Evolutionary conservation across 805 yeast species (phyloP), one percentile per base, ranked within the genome.

Genomic region (Starmerella khaoyaiensis): DNA sequence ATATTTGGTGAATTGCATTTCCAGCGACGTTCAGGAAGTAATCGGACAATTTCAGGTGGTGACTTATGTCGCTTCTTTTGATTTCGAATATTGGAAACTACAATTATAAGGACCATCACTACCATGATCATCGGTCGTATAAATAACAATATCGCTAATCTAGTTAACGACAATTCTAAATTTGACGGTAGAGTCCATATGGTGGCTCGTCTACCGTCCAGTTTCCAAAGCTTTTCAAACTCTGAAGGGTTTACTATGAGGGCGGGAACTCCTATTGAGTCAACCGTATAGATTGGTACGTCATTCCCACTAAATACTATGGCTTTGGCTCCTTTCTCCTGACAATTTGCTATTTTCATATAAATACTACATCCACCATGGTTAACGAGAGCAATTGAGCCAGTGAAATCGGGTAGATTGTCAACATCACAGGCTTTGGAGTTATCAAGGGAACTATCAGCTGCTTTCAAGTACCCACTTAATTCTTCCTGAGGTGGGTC

Each of bases 311-410:
- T 78, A 7, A 74, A 64, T n/a, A 74, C 56, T 9, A 73, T 69
- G 5, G 72, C 71, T 11, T 42, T 51, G 0, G 78, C 77, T 11
- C 68, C 67, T 39, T 53, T 56, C 2, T 52, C 50, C 39, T 71
- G 59, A 35, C 74, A 48, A 38, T 63, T 61, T 27, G 58, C 48
- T 14, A 73, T 68, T 47, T 74, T 74, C 12, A 62, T 62, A 33
- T 67, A 71, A 49, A 74, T 70, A 17, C 72, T 63, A 55, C 78
- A 72, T 4, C 60, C 65, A 5, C 78, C 78, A n/a, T 76, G 52
- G 26, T 38, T 35, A 14, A 63, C 65, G 28, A 64, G 48, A 4
- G 61, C 65, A 31, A 62, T 50, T 18, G 42, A 26, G 22, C 19
- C 32, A n/a, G 23, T 20, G 2, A 36, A 16, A 5, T 26, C 30